Percentiles rank a stretch among this genome's conserved stretches.
phyloP scores from a whole-genome alignment of 2,329 filamentous ascomycete genomes.

The Aspergillus niger region DNA sequence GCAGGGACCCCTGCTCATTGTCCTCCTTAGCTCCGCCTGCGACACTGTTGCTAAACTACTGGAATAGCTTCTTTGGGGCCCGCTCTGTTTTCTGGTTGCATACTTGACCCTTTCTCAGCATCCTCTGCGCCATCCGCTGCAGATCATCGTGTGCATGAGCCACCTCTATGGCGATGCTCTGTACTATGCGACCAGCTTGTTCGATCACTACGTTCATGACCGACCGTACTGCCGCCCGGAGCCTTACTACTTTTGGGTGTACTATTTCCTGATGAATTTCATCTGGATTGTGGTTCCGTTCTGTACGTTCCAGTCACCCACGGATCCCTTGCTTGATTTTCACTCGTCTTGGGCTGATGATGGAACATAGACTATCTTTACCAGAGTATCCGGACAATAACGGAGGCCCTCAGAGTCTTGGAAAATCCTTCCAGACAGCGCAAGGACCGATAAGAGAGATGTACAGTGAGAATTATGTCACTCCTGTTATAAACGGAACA shows the following conservation, averaged over 20 bases:
- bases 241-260: constrained; percentile 65
- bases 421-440: constrained; percentile 21
- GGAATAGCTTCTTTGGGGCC: constrained; percentile 60
- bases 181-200: constrained; percentile 65
- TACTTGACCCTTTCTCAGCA: constrained; percentile 56
- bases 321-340: neutral
- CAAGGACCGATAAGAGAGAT: constrained; percentile 30
- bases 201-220: constrained; percentile 59
- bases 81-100: constrained; percentile 60
- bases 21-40: neutral
- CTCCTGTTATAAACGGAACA: neutral
- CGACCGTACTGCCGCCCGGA: constrained; percentile 63
- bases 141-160: constrained; percentile 62
- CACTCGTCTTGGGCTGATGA: constrained; percentile 6
- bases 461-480: constrained; percentile 2
- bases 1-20: neutral
- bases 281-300: constrained; percentile 66
- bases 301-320: constrained; percentile 44
- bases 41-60: constrained; percentile 1
- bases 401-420: constrained; percentile 30
- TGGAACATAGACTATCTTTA: neutral
- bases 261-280: constrained; percentile 67
- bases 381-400: constrained; percentile 34
- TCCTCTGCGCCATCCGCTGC: constrained; percentile 60
- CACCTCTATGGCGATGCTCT: constrained; percentile 66